These are phyloP conservation scores for Talaromyces amestolkiae DNA, from an alignment of 2,329 filamentous ascomycete species.

Conservation along the genomic window DNA sequence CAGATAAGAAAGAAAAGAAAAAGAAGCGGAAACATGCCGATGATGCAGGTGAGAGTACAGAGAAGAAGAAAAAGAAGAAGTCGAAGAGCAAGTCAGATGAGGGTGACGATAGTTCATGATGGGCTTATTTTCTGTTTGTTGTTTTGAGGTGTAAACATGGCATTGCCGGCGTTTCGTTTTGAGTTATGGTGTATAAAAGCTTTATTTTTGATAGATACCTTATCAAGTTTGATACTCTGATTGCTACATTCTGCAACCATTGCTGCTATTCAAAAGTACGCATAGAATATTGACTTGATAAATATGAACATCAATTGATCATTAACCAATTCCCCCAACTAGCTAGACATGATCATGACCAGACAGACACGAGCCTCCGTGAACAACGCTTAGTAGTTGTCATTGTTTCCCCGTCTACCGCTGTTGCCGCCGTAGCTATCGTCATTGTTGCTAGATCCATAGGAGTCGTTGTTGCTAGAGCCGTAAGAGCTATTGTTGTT, in stretches of 20 bases:
- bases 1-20: slow-evolving; percentile 53
- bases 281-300: not conserved
- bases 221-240: not conserved
- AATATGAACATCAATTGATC: not conserved
- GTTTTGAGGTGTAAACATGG: not conserved
- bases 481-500: slow-evolving; percentile 5
- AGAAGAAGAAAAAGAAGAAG: slow-evolving; percentile 56
- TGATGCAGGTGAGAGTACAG: slow-evolving; percentile 53
- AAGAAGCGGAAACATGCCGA: slow-evolving; percentile 42
- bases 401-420: not conserved
- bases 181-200: slow-evolving; percentile 11
- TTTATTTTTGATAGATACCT: slow-evolving; percentile 15
- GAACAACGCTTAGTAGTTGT: not conserved
- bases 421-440: slow-evolving; percentile 2
- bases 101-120: slow-evolving; percentile 16
- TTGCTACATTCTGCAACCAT: not conserved
- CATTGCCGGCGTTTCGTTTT: slow-evolving; percentile 13
- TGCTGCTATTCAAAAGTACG: not conserved
- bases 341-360: not conserved
- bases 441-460: slow-evolving; percentile 7
- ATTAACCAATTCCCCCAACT: not conserved
- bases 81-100: slow-evolving; percentile 34
- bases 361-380: not conserved
- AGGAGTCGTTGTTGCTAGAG: slow-evolving; percentile 6
- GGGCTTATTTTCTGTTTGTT: not conserved